phyloP scores from a whole-genome alignment of 1,139 yeast species.

The Diutina pseudorugosa region DNA sequence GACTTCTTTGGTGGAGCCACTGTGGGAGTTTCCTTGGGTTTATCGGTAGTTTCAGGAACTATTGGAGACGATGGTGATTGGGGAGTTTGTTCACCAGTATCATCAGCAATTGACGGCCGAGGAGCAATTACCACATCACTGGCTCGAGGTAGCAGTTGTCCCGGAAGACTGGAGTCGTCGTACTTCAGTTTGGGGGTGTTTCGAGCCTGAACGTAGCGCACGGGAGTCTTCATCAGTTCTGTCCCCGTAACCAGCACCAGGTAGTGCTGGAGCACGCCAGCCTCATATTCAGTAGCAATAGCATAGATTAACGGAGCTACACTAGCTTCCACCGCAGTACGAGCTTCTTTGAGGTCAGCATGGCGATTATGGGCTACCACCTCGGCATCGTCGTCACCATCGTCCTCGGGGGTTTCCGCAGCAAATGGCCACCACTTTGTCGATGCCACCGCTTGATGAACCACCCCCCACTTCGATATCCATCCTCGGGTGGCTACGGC shows the following conservation, averaged over 20 bases:
- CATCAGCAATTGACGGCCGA: too few relatives aligned
- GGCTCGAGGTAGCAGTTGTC: not conserved
- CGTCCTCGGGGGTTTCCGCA: not conserved
- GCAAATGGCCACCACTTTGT: not conserved
- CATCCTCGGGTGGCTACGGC: not conserved
- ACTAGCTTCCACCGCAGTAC: not conserved
- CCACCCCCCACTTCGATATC: not conserved
- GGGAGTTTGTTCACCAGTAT: too few relatives aligned
- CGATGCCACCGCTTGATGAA: not conserved
- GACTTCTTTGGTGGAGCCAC: too few relatives aligned
- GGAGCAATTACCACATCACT: too few relatives aligned
- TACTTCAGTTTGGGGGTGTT: not conserved
- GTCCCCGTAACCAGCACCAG: not conserved
- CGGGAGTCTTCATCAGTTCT: not conserved
- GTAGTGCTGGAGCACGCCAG: not conserved
- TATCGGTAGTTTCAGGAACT: too few relatives aligned
- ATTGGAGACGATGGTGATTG: not conserved
- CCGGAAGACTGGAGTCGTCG: not conserved
- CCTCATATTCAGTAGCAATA: not conserved
- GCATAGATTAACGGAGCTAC: not conserved
- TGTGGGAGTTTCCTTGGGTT: not conserved
- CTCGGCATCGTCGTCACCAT: not conserved
- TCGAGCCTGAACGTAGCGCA: not conserved
- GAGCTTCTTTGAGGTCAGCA: not conserved
- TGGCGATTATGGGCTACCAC: not conserved